Evolutionary conservation across 2,329 filamentous ascomycete species (phyloP).

Genomic region (Hirsutella thompsonii): DNA sequence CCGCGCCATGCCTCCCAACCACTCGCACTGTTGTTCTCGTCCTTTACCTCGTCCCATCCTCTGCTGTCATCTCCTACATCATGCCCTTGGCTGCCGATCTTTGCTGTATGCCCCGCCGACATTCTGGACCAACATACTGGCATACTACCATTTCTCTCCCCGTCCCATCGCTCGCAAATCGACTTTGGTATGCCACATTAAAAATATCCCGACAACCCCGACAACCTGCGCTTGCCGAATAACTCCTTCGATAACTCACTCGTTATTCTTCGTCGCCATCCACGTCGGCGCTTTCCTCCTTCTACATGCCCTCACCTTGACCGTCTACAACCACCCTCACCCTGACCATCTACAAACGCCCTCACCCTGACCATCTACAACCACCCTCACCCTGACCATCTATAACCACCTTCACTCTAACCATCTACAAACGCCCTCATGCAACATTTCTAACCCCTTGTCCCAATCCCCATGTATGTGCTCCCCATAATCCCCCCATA

Average conservation of each 20-base stretch:
- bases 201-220: not conserved
- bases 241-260: not conserved
- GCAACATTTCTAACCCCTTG: no score
- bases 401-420: no score
- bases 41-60: not conserved
- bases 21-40: not conserved
- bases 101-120: not conserved
- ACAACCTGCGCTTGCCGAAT: not conserved
- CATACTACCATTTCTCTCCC: not conserved
- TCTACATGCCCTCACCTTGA: not conserved
- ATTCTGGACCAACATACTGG: not conserved
- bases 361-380: no score
- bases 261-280: not conserved
- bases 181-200: not conserved
- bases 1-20: not conserved
- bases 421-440: no score
- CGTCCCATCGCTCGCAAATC: conserved; percentile 1
- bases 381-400: no score
- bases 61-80: not conserved
- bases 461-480: no score
- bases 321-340: no score
- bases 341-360: no score
- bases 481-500: no score
- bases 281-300: not conserved
- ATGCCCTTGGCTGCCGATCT: not conserved